Evolutionary conservation across 768 basidiomycete species (phyloP), one percentile per base, ranked within the genome.

Genomic region (Leccinum incarnatum): DNA sequence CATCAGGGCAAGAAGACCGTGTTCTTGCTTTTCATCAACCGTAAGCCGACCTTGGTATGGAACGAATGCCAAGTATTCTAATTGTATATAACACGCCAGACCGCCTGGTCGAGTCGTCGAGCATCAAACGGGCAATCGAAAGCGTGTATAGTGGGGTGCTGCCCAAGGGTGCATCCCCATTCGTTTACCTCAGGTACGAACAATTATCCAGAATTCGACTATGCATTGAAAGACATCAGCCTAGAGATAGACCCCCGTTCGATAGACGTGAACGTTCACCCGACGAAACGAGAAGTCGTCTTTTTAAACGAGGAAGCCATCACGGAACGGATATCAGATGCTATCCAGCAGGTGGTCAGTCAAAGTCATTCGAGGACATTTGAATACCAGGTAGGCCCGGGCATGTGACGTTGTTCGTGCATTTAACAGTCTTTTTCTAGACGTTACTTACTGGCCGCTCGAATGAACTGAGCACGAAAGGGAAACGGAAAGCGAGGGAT

Each of bases 201-300:
- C 17, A 27, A 37, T 5, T 12, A 59, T 10, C 4, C 36, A 21
- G 21, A n/a, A 23, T 30, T 5, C 30, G 11, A 14, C 48, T 32
- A 17, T 40, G 30, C 12, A 52, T 58, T 60, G 14, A 52, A 51
- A 46, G 50, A 49, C 7, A 25, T 27, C 59, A 95, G 95, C 64
- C 72, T 98, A 46, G 79, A 86, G 45, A 87, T 98, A 64, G 88
- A 94, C 60, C 93, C 95, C 0, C 81, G 85, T 30, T 86, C 89
- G 25, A 89, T 99, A 17, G 97, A 99, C 65, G 95, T 98, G 55
- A 99, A 99, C 66, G 94, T 98, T 8, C 95, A 98, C 69, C 97
- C 96, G 0, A 98, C 97, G 2, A 99, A 99, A 71, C 89, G 91
- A 48, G 95, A 98, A 71, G 94, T 98, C 1, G 92, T 94, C 64